These are phyloP conservation scores for Fusarium odoratissimum DNA, from an alignment of 2,329 filamentous ascomycete genomes.

Conservation along the genomic window DNA sequence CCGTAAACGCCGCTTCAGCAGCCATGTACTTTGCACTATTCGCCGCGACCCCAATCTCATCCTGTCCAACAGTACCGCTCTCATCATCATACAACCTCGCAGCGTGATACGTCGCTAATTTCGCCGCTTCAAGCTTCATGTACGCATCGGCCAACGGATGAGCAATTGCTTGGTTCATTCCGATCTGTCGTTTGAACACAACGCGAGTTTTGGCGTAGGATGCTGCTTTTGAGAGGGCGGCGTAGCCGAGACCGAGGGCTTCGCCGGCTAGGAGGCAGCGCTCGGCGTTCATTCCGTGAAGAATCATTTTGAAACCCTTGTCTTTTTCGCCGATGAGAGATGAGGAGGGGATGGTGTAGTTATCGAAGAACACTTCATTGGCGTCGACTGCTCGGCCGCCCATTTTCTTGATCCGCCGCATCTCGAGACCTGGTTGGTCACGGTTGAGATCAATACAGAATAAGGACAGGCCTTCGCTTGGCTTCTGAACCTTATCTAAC, in stretches of 20 bases:
- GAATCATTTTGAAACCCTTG: constrained; percentile 81
- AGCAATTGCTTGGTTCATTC: constrained; percentile 73
- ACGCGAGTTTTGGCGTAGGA: constrained; percentile 74
- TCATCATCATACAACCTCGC: constrained; percentile 69
- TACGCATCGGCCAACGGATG: constrained; percentile 75
- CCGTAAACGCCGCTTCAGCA: constrained; percentile 71
- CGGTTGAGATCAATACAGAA: constrained; percentile 84
- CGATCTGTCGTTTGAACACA: constrained; percentile 74
- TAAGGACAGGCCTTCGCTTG: constrained; percentile 80
- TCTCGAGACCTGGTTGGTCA: constrained; percentile 66
- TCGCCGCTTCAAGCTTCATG: constrained; percentile 73
- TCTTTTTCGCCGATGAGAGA: constrained; percentile 78
- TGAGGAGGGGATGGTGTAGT: constrained; percentile 73
- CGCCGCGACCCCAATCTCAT: constrained; percentile 71
- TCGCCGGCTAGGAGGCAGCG: constrained; percentile 81
- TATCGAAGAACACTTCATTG: constrained; percentile 90
- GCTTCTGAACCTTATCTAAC: constrained; percentile 72
- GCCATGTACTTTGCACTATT: constrained; percentile 79
- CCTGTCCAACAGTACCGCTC: constrained; percentile 57
- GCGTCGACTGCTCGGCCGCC: constrained; percentile 84
- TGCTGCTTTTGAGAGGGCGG: constrained; percentile 70
- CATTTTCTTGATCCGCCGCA: constrained; percentile 86
- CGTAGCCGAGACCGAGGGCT: constrained; percentile 83
- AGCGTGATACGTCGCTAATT: constrained; percentile 73
- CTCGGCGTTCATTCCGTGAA: constrained; percentile 85